Evolutionary conservation across 495 filamentous ascomycete species (phyloP).

Genomic region (Talaromyces liani): DNA sequence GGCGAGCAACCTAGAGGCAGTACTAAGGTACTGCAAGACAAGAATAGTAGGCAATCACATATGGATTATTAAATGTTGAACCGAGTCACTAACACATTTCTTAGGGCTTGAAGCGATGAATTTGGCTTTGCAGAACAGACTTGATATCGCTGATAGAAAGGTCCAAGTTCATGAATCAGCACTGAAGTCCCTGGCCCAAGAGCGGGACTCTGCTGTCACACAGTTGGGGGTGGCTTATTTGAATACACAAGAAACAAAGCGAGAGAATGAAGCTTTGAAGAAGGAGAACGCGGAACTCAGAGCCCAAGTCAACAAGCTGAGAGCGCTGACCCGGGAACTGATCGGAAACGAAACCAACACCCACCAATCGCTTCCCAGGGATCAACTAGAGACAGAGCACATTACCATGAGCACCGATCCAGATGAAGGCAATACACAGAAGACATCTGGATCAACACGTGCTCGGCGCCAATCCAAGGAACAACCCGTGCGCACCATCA

Average conservation of each 20-base stretch:
- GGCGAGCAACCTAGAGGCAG: constrained; percentile 24
- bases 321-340: constrained; percentile 12
- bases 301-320: constrained; percentile 25
- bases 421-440: constrained; percentile 29
- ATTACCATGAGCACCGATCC: constrained; percentile 11
- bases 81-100: background rate
- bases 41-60: constrained; percentile 39
- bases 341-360: constrained; percentile 23
- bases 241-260: constrained; percentile 56
- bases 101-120: constrained; percentile 53
- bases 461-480: constrained; percentile 28
- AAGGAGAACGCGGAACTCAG: constrained; percentile 43
- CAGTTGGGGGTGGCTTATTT: constrained; percentile 57
- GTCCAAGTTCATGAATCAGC: constrained; percentile 51
- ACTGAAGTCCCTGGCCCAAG: constrained; percentile 51
- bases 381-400: constrained; percentile 7
- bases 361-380: constrained; percentile 1
- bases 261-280: constrained; percentile 43
- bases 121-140: constrained; percentile 45
- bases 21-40: constrained; percentile 38
- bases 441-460: constrained; percentile 23
- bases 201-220: constrained; percentile 57
- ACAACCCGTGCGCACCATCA: constrained; percentile 18
- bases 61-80: background rate
- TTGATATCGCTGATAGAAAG: constrained; percentile 54